Evolutionary conservation across 306 rosid species (phyloP).

Genomic region (Abrus pulchellus): DNA sequence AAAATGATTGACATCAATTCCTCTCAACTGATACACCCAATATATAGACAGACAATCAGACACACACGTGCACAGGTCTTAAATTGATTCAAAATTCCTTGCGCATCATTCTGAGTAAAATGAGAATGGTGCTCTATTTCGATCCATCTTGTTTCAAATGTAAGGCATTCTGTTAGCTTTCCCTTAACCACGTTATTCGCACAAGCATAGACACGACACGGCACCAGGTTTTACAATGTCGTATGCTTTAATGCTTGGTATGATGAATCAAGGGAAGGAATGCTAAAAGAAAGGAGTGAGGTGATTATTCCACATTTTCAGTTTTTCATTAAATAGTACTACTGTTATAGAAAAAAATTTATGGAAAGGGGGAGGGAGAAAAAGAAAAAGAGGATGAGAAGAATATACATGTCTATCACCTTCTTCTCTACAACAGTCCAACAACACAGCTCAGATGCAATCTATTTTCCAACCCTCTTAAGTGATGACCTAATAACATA

Average conservation of each 20-base stretch:
- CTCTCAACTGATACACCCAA: no score
- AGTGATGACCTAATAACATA: conserved; percentile 96
- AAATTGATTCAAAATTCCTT: not conserved
- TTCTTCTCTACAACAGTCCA: conserved; percentile 74
- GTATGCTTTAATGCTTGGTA: conserved; percentile 42
- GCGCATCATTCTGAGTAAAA: not conserved
- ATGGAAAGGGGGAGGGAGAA: conserved; percentile 29
- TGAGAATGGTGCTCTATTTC: not conserved
- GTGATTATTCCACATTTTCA: conserved; percentile 44
- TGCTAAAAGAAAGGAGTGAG: conserved; percentile 40
- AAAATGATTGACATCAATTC: not conserved
- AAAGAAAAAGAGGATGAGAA: conserved; percentile 51
- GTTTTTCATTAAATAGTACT: conserved; percentile 39
- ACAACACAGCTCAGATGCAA: conserved; percentile 91
- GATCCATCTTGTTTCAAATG: conserved; percentile 19
- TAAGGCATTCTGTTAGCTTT: conserved; percentile 15
- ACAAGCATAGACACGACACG: conserved; percentile 10
- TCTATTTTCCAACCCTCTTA: conserved; percentile 97
- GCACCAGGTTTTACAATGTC: not conserved
- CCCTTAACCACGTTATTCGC: conserved; percentile 13
- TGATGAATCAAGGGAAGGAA: conserved; percentile 37
- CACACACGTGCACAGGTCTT: not conserved
- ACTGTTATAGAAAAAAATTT: conserved; percentile 5
- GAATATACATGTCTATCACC: conserved; percentile 67
- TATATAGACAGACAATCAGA: not conserved